These are phyloP conservation scores for Metschnikowia picachoensis DNA, from an alignment of 805 yeast species.

Conservation along the genomic window DNA sequence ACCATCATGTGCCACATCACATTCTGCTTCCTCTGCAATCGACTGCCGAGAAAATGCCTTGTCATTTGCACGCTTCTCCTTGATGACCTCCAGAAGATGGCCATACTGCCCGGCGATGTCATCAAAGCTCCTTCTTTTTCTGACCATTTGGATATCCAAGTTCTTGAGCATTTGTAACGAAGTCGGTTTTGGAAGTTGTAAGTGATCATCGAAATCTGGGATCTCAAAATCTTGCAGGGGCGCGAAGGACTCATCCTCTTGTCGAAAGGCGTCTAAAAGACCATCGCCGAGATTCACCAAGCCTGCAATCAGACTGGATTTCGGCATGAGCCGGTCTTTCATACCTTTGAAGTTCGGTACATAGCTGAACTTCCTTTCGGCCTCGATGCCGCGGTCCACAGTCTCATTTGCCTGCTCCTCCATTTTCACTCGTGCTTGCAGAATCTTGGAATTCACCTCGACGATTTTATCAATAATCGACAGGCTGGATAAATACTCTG, in stretches of 20 bases:
- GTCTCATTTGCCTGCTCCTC: background rate
- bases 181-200: constrained; percentile 32
- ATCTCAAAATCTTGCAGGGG: constrained; percentile 5
- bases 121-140: constrained; percentile 21
- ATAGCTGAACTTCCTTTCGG: constrained; percentile 1
- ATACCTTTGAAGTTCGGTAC: constrained; percentile 5
- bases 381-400: background rate
- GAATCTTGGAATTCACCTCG: constrained; percentile 10
- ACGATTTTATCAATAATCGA: constrained; percentile 15
- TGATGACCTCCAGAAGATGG: constrained; percentile 11
- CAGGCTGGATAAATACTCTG: constrained; percentile 10
- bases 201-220: constrained; percentile 2
- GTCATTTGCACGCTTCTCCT: constrained; percentile 2
- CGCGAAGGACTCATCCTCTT: background rate
- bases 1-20: background rate
- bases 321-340: constrained; percentile 7
- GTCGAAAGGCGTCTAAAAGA: background rate
- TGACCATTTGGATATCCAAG: constrained; percentile 33
- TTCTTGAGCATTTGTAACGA: constrained; percentile 30
- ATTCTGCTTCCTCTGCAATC: background rate
- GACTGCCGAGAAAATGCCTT: background rate
- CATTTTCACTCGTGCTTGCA: constrained; percentile 5
- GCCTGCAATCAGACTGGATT: background rate
- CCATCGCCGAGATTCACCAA: background rate
- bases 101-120: constrained; percentile 26